Conservation (phyloP, 805 yeast species). For the Pichia occidentalis region DNA sequence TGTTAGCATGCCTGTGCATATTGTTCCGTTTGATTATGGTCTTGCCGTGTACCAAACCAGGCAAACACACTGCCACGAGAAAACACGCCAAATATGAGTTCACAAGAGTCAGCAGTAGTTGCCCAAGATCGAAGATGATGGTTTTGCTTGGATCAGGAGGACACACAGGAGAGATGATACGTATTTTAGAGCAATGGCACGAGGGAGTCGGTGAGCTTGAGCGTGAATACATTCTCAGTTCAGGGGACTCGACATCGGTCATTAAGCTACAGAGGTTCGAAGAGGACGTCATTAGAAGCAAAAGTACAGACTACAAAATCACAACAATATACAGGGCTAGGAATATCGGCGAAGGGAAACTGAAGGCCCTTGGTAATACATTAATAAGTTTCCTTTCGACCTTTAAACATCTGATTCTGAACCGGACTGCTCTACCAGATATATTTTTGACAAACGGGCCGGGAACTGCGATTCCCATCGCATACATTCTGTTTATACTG, state of each 20-base stretch:
- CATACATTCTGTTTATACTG: slow-evolving; percentile 46
- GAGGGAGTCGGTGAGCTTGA: slow-evolving; percentile 21
- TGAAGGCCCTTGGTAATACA: slow-evolving; percentile 30
- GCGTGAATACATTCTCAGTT: slow-evolving; percentile 32
- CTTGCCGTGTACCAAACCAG: slow-evolving; percentile 20
- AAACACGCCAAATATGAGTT: slow-evolving; percentile 1
- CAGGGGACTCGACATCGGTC: slow-evolving; percentile 42
- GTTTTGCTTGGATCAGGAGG: slow-evolving; percentile 92
- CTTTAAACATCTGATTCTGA: slow-evolving; percentile 10
- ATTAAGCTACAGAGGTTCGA: slow-evolving; percentile 35
- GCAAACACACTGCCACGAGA: too few relatives aligned
- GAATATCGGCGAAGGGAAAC: slow-evolving; percentile 32
- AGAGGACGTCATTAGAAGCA: slow-evolving; percentile 13
- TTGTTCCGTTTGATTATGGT: slow-evolving; percentile 18
- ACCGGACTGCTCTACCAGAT: slow-evolving; percentile 20
- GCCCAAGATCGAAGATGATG: slow-evolving; percentile 31
- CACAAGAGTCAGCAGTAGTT: background rate
- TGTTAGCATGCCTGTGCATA: slow-evolving; percentile 8
- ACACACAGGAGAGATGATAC: slow-evolving; percentile 93
- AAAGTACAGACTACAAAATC: slow-evolving; percentile 21
- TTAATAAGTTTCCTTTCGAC: slow-evolving; percentile 27
- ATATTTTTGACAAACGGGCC: slow-evolving; percentile 62
- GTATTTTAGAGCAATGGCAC: slow-evolving; percentile 42
- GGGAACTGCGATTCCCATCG: slow-evolving; percentile 70
- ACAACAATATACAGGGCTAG: slow-evolving; percentile 31